Percentiles rank a stretch among this genome's conserved stretches.
These are phyloP conservation scores for Dothideomycetidae sp. DNA, from an alignment of 2,329 filamentous ascomycete species.

Conservation along the genomic window DNA sequence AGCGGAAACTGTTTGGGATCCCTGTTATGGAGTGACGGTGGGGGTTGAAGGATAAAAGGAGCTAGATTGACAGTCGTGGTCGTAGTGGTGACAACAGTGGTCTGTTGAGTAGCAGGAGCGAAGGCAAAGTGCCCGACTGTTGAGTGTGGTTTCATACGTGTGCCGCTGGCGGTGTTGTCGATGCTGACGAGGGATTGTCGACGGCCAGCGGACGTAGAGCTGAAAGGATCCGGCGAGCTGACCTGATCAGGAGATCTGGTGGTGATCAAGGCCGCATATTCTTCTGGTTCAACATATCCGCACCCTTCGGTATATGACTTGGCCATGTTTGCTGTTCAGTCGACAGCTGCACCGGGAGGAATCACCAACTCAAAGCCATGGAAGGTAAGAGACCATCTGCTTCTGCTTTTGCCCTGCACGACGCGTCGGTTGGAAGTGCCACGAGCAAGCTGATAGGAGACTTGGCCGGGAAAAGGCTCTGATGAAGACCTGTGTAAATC, in stretches of 20 bases:
- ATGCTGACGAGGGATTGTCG: conserved; percentile 11
- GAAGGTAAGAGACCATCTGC: no score
- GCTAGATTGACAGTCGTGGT: conserved; percentile 73
- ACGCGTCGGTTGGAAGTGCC: no score
- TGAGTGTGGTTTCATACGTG: conserved; percentile 15
- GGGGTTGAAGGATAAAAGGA: conserved; percentile 64
- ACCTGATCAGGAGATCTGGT: conserved; percentile 5
- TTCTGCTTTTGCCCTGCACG: no score
- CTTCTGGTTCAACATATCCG: neutral
- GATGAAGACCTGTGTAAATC: no score
- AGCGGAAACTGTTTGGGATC: conserved; percentile 86
- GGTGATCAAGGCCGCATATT: neutral
- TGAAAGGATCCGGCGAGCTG: conserved; percentile 16
- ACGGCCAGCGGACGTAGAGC: conserved; percentile 10
- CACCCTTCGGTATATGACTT: neutral
- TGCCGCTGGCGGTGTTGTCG: conserved; percentile 10
- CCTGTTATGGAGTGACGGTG: conserved; percentile 54
- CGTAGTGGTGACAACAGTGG: conserved; percentile 75
- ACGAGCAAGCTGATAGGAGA: no score
- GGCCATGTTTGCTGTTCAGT: no score
- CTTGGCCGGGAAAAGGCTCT: no score
- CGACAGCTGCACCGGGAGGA: no score
- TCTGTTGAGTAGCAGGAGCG: conserved; percentile 49
- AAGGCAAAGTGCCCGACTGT: conserved; percentile 47
- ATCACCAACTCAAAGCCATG: no score